Percentiles rank a stretch among this genome's conserved stretches.
phyloP scores from a whole-genome alignment of 129 eudicot genomes.

The Pseudognaphalium luteoalbum region DNA sequence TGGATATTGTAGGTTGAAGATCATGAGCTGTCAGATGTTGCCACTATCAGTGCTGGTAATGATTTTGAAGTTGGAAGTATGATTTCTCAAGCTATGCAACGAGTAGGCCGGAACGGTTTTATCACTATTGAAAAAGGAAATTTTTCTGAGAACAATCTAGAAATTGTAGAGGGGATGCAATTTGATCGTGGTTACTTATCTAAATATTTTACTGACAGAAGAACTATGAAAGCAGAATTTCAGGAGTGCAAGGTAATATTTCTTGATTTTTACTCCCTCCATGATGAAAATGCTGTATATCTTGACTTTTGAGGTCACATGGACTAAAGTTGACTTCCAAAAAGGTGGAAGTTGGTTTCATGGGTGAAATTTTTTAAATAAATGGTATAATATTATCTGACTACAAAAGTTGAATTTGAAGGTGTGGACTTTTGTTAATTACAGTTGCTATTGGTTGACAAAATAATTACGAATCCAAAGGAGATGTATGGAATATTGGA shows the following conservation, averaged over 20 bases:
- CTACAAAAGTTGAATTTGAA: constrained; percentile 16
- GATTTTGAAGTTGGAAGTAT: constrained; percentile 69
- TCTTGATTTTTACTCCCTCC: constrained; percentile 4
- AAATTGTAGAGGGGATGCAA: constrained; percentile 80
- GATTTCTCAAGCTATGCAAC: constrained; percentile 68
- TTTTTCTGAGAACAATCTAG: constrained; percentile 43
- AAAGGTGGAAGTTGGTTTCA: not conserved
- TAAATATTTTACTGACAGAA: constrained; percentile 75
- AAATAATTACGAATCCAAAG: constrained; percentile 68
- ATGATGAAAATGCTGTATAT: not conserved
- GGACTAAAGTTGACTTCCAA: constrained; percentile 12
- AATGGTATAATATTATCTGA: not conserved
- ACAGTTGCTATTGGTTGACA: constrained; percentile 93
- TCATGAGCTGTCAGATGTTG: constrained; percentile 83
- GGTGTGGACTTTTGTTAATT: constrained; percentile 30
- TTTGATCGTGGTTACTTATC: constrained; percentile 92
- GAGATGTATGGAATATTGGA: constrained; percentile 75
- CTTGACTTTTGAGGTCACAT: constrained; percentile 14
- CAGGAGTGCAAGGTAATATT: constrained; percentile 78
- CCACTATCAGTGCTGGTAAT: constrained; percentile 87
- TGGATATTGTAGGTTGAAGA: constrained; percentile 74
- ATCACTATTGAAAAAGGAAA: constrained; percentile 78
- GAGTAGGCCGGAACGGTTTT: constrained; percentile 77
- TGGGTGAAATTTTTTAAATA: not conserved
- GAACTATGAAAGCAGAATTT: constrained; percentile 58